Evolutionary conservation across 2,329 filamentous ascomycete species (phyloP), one percentile per base, ranked within the genome.

Genomic region (Fonsecaea nubica): DNA sequence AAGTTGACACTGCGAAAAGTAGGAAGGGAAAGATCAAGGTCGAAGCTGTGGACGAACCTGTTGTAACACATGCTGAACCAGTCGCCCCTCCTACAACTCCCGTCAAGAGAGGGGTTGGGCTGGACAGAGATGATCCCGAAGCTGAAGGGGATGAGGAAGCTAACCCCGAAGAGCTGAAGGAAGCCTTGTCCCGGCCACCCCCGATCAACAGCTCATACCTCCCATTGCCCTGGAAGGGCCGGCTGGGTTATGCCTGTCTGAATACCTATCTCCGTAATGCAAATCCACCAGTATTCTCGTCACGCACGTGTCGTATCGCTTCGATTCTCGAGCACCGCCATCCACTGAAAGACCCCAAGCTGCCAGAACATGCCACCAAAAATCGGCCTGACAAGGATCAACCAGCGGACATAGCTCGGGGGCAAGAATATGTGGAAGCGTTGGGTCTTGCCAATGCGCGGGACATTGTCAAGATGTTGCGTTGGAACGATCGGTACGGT

Each of bases 241-340:
- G 93, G 33, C 77, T 97, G 68, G 93, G 93, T 65, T 97, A 96
- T 84, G 92, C 94, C 10, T 97, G 93, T 75, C 81, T 98, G 15
- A 96, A 96, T 76, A 98, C 94, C 0, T 97, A 97, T 76, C 84
- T 98, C 1, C 90, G 94, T 53, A 85, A 86, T 60, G 88, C 91
- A 1, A 94, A 89, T 68, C 92, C 92, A 7, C 89, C 94, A 0
- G 88, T 98, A 1, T 98, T 97, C 78, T 91, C 89, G 71, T 97
- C 94, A 0, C 87, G 94, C 63, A 97, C 94, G 0, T 97, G 93
- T 75, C 90, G 93, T 35, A 94, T 98, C 68, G 85, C 92, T 1
- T 96, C 92, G 0, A 97, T 98, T 52, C 76, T 97, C 10, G 93
- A 97, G 64, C 92, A 97, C 73, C 88, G 92, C 8, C 88, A 97